Evolutionary conservation across 2,329 filamentous ascomycete genomes (phyloP).

Genomic region (Metarhizium robertsii): DNA sequence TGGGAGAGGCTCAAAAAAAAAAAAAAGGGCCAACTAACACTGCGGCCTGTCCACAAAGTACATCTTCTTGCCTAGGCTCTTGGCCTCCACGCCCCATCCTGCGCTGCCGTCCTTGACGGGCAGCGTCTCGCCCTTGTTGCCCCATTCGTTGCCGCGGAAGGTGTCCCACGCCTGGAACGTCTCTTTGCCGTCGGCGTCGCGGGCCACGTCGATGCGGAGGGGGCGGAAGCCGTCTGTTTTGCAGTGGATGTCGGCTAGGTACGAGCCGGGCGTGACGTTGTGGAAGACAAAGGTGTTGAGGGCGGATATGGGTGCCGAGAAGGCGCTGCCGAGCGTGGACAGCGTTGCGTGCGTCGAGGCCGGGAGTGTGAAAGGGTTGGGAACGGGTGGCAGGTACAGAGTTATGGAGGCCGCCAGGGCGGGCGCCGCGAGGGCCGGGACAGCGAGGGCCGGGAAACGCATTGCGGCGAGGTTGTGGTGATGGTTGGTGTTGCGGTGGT

Average conservation of each 20-base stretch:
- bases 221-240: conserved; percentile 67
- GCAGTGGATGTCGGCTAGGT: conserved; percentile 74
- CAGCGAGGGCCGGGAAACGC: conserved; percentile 22
- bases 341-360: conserved; percentile 58
- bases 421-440: conserved; percentile 23
- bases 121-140: conserved; percentile 64
- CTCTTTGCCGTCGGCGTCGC: conserved; percentile 23
- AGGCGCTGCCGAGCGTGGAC: conserved; percentile 27
- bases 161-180: conserved; percentile 66
- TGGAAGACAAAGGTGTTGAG: conserved; percentile 67
- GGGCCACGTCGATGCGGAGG: conserved; percentile 64
- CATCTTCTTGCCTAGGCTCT: conserved; percentile 53
- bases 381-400: conserved; percentile 36
- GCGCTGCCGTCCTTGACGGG: conserved; percentile 25
- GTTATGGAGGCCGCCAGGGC: conserved; percentile 27
- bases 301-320: conserved; percentile 54
- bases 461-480: conserved; percentile 17
- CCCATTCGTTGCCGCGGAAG: conserved; percentile 83
- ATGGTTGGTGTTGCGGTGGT: conserved; percentile 6
- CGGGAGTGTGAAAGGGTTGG: conserved; percentile 47
- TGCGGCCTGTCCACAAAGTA: conserved; percentile 69
- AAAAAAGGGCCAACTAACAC: conserved; percentile 47
- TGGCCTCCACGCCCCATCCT: conserved; percentile 45
- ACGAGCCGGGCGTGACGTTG: conserved; percentile 62
- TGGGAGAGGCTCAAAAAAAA: not conserved